Base-by-base conservation (phyloP, 768 basidiomycete genomes). In the Crepidotus variabilis region DNA sequence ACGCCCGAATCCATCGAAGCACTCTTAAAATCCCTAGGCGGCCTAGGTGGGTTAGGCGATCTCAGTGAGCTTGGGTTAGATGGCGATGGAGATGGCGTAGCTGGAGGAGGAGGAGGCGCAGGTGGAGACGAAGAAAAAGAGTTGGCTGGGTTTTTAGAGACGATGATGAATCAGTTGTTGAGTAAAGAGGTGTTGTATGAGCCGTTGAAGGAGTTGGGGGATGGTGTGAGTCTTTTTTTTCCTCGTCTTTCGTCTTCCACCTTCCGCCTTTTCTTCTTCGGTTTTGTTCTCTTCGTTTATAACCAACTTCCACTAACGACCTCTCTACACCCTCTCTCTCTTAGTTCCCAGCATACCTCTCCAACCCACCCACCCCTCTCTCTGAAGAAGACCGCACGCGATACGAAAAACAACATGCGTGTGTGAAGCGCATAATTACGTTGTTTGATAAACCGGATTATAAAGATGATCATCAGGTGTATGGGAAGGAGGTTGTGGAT, bases 131-230 rank as follows among this genome's bases (percentile, higher is more conserved):
- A 71, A 23, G 82, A 83, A 1, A 76, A 77, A 0, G 81, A 85
- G 22, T 65, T 94, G 11, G 80, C 87, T 45, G 82, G 77, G 0
- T 72, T 93, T 58, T 76, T 96, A 8, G 91, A 94, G 67, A 80
- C 68, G 22, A 88, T 95, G 83, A 91, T 93, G 90, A 73, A 78
- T 20, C 83, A 87, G 68, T 75, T 93, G 22, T 86, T 92, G 85
- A 82, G 80, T 72, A 89, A 91, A 64, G 89, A 92, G 0, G 75
- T 93, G 2, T 71, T 95, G n/a, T 88, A 94, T 61, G 91, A 93
- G 47, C 93, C 94, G 0, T 66, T 95, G 56, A 90, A 89, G 61
- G 93, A 96, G 65, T 71, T 96, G 20, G 71, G 78, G 14, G 82
- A 86, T 14, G 87, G 87, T 67, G 90, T 88, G 58, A 32, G 78